phyloP scores from a whole-genome alignment of 139 green algal genomes.

The Edaphochlamys debaryana region DNA sequence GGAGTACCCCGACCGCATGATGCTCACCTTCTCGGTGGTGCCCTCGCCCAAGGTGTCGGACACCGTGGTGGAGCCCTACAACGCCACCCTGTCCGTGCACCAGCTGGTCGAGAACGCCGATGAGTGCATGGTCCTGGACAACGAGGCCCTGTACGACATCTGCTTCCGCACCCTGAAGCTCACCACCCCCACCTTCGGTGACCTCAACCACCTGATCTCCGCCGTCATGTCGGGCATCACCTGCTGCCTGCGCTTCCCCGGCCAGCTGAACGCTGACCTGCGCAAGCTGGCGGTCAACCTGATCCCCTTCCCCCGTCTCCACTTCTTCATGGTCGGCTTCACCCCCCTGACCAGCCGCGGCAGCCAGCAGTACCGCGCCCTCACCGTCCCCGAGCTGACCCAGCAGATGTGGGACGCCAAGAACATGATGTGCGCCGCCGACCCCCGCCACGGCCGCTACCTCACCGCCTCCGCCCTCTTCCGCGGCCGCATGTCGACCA shows the following conservation, averaged over 20 bases:
- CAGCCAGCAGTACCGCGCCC: conserved; percentile 92
- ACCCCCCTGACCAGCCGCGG: conserved; percentile 91
- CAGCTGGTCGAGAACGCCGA: conserved; percentile 97
- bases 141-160: conserved; percentile 93
- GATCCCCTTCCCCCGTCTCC: conserved; percentile 94
- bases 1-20: conserved; percentile 99
- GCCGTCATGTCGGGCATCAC: conserved; percentile 95
- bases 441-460: conserved; percentile 96
- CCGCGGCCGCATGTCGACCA: conserved; percentile 89
- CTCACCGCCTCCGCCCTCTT: conserved; percentile 91
- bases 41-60: conserved; percentile 99
- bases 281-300: conserved; percentile 94
- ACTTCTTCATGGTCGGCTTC: conserved; percentile 99
- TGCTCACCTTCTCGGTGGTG: conserved; percentile 99
- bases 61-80: conserved; percentile 99
- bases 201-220: conserved; percentile 97
- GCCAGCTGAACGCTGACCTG: conserved; percentile 94
- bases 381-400: conserved; percentile 93
- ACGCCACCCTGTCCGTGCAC: conserved; percentile 99
- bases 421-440: conserved; percentile 99
- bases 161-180: conserved; percentile 99
- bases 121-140: conserved; percentile 87
- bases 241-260: conserved; percentile 95
- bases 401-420: conserved; percentile 99
- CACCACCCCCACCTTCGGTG: conserved; percentile 92